Conservation (phyloP, 2,329 filamentous ascomycete genomes). For the Metarhizium sp. region DNA sequence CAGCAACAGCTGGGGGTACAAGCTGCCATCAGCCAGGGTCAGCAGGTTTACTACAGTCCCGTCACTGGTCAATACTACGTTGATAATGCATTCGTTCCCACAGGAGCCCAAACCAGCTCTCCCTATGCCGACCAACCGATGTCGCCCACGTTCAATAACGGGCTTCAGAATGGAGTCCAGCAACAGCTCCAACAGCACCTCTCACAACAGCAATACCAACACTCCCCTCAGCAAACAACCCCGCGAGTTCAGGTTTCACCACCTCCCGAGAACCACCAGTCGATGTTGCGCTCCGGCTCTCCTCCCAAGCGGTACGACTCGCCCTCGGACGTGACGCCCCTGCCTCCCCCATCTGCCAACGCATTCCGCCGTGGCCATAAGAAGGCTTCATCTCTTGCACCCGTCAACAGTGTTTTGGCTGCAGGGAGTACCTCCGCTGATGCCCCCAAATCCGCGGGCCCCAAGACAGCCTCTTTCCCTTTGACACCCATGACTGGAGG, state of each 20-base stretch:
- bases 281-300: conserved; percentile 51
- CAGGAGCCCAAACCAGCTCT: conserved; percentile 28
- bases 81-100: conserved; percentile 49
- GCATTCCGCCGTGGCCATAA: conserved; percentile 92
- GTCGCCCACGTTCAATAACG: conserved; percentile 20
- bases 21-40: conserved; percentile 45
- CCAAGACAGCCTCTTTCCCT: conserved; percentile 74
- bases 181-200: conserved; percentile 31
- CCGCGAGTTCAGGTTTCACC: conserved; percentile 78
- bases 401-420: conserved; percentile 41
- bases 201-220: conserved; percentile 29
- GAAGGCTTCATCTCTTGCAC: conserved; percentile 71
- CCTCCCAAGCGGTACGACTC: conserved; percentile 60
- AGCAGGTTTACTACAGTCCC: conserved; percentile 79
- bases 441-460: conserved; percentile 50
- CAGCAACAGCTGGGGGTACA: conserved; percentile 29
- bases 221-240: conserved; percentile 39
- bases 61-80: conserved; percentile 79
- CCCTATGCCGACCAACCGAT: conserved; percentile 35
- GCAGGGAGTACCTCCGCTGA: conserved; percentile 32
- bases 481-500: conserved; percentile 71
- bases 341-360: conserved; percentile 81
- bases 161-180: conserved; percentile 13
- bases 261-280: conserved; percentile 51
- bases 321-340: conserved; percentile 56